A percentile compares a stretch with the other conserved stretches of the same genome.
Conservation (phyloP, 257 asterid species). For the Solanum sitiens region DNA sequence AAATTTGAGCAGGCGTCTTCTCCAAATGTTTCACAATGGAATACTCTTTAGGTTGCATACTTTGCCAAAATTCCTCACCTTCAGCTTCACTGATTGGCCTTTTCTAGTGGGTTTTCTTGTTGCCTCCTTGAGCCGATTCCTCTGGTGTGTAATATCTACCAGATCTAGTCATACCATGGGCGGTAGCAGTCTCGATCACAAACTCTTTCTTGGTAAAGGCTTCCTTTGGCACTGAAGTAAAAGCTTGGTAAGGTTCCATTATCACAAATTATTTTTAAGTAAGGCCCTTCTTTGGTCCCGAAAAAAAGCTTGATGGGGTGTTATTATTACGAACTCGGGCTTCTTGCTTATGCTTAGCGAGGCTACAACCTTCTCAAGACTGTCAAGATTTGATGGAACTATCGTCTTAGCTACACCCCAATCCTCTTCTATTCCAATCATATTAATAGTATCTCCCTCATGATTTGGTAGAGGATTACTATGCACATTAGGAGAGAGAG, state of each 20-base stretch:
- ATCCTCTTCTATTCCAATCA: no score
- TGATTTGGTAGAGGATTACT: not conserved
- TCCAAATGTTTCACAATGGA: not conserved
- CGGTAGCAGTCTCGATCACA: not conserved
- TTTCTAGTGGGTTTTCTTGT: not conserved
- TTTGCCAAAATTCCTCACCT: not conserved
- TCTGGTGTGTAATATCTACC: not conserved
- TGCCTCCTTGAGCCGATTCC: not conserved
- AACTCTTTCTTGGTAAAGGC: not conserved
- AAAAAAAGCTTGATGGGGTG: not conserved
- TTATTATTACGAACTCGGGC: not conserved
- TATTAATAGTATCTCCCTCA: no score
- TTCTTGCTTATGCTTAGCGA: not conserved
- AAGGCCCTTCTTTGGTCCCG: no score
- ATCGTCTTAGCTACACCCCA: no score
- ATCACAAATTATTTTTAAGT: not conserved
- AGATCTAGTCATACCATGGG: not conserved
- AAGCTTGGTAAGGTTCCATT: not conserved
- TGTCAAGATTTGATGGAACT: no score
- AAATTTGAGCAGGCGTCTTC: not conserved
- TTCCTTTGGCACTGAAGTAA: not conserved
- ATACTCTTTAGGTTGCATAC: not conserved
- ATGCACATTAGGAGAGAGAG: no score
- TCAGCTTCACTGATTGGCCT: not conserved
- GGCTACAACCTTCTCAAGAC: no score